Evolutionary conservation across 2,329 filamentous ascomycete genomes (phyloP).

Genomic region (Trichoderma sp.): DNA sequence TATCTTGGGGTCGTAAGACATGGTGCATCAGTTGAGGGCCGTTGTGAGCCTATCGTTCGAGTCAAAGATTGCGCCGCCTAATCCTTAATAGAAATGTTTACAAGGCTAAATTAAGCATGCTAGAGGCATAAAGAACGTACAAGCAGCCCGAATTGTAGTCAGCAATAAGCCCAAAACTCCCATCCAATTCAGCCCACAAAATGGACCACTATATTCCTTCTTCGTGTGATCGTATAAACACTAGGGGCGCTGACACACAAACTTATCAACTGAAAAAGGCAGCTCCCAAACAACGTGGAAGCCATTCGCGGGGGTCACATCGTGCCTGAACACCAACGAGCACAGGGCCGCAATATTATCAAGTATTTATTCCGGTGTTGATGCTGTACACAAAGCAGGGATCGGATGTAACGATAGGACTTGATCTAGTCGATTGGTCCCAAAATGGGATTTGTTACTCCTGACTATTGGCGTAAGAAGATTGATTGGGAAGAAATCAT

Average conservation of each 20-base stretch:
- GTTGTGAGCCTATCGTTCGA: background rate
- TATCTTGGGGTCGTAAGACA: background rate
- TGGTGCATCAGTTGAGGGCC: background rate
- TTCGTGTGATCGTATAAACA: background rate
- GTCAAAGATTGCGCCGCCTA: background rate
- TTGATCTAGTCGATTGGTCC: background rate
- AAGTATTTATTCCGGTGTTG: too few relatives aligned
- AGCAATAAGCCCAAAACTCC: background rate
- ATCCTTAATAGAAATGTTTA: background rate
- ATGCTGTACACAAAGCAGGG: background rate
- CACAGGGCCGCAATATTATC: background rate
- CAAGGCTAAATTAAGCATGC: background rate
- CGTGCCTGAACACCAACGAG: background rate
- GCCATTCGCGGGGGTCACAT: background rate
- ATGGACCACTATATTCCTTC: background rate
- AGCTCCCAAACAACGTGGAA: slow-evolving; percentile 5
- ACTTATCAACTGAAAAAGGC: background rate
- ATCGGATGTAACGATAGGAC: background rate
- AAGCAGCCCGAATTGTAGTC: background rate
- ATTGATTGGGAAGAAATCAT: background rate
- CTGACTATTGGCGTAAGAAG: background rate
- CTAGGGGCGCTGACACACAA: background rate
- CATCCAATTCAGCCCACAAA: background rate
- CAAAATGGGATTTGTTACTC: background rate
- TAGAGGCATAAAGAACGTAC: background rate